A percentile compares a stretch with the other conserved stretches of the same genome.
Conservation (phyloP, 345 rosid genomes). For the Bruguiera gymnorhiza region DNA sequence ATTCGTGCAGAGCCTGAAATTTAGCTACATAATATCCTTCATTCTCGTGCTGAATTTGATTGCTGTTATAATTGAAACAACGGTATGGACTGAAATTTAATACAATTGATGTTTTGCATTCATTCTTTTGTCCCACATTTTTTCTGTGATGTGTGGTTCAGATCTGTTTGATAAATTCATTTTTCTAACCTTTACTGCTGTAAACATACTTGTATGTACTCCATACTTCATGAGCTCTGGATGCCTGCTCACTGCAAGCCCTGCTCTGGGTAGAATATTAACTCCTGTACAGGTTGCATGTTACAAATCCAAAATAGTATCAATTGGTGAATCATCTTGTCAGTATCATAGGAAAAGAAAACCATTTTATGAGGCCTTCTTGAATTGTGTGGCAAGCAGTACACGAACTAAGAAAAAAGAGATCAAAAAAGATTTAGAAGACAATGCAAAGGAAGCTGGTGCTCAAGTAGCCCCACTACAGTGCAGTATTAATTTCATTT, state of each 20-base stretch:
- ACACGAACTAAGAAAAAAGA: too few relatives aligned
- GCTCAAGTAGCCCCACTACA: too few relatives aligned
- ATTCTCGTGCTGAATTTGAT: slow-evolving; percentile 70
- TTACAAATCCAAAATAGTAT: not conserved
- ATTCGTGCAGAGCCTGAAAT: slow-evolving; percentile 61
- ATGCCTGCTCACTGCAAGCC: not conserved
- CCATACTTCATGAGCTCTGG: not conserved
- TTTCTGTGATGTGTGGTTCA: not conserved
- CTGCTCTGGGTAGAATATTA: not conserved
- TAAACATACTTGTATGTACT: not conserved
- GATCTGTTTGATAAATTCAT: not conserved
- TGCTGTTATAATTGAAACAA: slow-evolving; percentile 86
- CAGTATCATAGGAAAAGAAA: not conserved
- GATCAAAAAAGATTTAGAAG: too few relatives aligned
- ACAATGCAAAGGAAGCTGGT: too few relatives aligned
- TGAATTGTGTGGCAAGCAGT: not conserved
- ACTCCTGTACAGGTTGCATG: not conserved
- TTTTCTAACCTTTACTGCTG: not conserved
- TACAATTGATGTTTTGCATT: not conserved
- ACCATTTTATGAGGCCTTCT: not conserved
- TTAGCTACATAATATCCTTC: slow-evolving; percentile 71
- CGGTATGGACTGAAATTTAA: slow-evolving; percentile 50
- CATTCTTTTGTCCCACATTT: not conserved
- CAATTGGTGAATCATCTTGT: not conserved
- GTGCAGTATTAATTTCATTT: too few relatives aligned